phyloP scores from a whole-genome alignment of 2,329 filamentous ascomycete species.

The Talaromyces sp. region DNA sequence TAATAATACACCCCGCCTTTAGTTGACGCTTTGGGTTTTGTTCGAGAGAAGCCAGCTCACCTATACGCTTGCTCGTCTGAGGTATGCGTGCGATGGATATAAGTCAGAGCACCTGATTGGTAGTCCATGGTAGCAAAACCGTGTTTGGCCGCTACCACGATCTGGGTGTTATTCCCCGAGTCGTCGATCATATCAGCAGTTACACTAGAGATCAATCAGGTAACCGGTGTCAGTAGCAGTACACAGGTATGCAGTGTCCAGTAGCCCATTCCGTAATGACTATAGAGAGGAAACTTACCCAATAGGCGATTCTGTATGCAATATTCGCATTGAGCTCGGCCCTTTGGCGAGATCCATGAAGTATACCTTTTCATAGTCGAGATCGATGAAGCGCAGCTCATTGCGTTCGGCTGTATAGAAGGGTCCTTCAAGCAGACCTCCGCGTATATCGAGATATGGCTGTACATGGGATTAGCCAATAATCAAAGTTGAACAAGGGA shows the following conservation, averaged over 20 bases:
- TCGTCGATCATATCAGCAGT: slow-evolving; percentile 71
- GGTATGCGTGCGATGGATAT: slow-evolving; percentile 56
- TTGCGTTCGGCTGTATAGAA: slow-evolving; percentile 36
- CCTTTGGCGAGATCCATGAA: slow-evolving; percentile 62
- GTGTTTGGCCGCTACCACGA: slow-evolving; percentile 74
- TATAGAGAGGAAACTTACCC: slow-evolving; percentile 36
- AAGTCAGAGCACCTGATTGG: slow-evolving; percentile 50
- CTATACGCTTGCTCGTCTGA: slow-evolving; percentile 43
- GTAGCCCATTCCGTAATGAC: neutral
- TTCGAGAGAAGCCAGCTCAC: slow-evolving; percentile 27
- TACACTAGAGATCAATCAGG: slow-evolving; percentile 43
- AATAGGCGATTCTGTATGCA: slow-evolving; percentile 56
- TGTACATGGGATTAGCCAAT: slow-evolving; percentile 16
- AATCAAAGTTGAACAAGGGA: slow-evolving; percentile 11
- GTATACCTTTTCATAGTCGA: slow-evolving; percentile 70
- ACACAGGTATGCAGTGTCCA: no score
- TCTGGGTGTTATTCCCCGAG: slow-evolving; percentile 46
- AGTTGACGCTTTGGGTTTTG: neutral
- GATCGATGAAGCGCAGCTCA: slow-evolving; percentile 55
- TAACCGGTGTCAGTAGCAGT: neutral
- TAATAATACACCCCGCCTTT: neutral
- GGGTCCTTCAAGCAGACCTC: slow-evolving; percentile 39
- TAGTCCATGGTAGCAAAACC: slow-evolving; percentile 75
- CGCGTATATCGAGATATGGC: slow-evolving; percentile 37
- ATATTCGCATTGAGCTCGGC: slow-evolving; percentile 51